Evolutionary conservation across 805 yeast species (phyloP).

Genomic region (Candida chilensis): DNA sequence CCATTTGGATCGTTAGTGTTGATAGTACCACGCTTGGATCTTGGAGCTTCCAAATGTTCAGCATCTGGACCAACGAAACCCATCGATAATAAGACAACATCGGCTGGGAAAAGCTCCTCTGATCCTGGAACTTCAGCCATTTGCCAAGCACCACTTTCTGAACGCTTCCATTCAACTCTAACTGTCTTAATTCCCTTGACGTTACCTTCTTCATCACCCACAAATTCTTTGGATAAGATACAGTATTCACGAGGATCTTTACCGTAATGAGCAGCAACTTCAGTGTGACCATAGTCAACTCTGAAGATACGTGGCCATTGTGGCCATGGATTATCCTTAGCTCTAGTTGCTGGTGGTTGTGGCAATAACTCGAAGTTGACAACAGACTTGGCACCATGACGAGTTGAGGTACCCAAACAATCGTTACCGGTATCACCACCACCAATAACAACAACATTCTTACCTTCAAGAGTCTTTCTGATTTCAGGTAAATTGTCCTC

Average conservation of each 20-base stretch:
- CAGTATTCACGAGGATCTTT: conserved; percentile 97
- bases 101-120: conserved; percentile 93
- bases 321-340: conserved; percentile 98
- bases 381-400: conserved; percentile 95
- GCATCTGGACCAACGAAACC: conserved; percentile 97
- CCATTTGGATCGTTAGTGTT: conserved; percentile 49
- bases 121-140: conserved; percentile 96
- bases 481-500: conserved; percentile 74
- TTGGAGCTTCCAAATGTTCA: conserved; percentile 55
- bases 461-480: conserved; percentile 64
- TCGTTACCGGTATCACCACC: conserved; percentile 99
- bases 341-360: conserved; percentile 77
- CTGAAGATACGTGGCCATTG: conserved; percentile 99
- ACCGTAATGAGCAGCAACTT: conserved; percentile 90
- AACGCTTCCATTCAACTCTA: conserved; percentile 95
- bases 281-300: conserved; percentile 96
- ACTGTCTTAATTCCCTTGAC: conserved; percentile 94
- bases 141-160: conserved; percentile 96
- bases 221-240: conserved; percentile 89
- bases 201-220: conserved; percentile 90
- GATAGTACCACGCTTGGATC: conserved; percentile 83
- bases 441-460: conserved; percentile 92
- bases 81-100: conserved; percentile 88
- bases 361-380: conserved; percentile 92
- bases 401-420: conserved; percentile 93